Conservation (phyloP, 345 rosid species). For the Brassica cretica region DNA sequence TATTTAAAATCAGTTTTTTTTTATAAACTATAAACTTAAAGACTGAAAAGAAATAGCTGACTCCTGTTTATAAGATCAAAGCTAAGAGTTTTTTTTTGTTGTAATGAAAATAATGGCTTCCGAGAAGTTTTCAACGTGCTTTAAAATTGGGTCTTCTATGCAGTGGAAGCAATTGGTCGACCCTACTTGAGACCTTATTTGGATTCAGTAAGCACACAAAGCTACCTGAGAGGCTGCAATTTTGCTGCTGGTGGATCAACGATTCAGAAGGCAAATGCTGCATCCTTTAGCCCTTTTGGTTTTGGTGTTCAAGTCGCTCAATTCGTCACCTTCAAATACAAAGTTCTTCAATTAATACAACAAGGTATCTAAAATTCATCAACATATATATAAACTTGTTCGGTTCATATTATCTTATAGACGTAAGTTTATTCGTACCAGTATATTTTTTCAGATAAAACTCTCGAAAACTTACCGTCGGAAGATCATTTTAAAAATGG, state of each 20-base stretch:
- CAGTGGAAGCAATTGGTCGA: slow-evolving; percentile 36
- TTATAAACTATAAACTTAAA: not conserved
- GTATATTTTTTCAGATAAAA: slow-evolving; percentile 37
- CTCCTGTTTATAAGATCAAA: not conserved
- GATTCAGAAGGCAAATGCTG: slow-evolving; percentile 41
- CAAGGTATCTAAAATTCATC: slow-evolving; percentile 38
- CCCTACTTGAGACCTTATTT: slow-evolving; percentile 47
- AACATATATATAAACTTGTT: not conserved
- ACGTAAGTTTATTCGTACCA: not conserved
- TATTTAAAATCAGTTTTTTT: not conserved
- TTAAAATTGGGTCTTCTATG: not conserved
- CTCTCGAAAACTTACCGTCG: slow-evolving; percentile 43
- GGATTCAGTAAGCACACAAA: slow-evolving; percentile 34
- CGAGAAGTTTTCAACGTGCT: not conserved
- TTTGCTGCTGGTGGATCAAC: slow-evolving; percentile 41
- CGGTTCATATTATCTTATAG: not conserved
- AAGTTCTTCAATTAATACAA: slow-evolving; percentile 40
- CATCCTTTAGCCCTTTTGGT: slow-evolving; percentile 38
- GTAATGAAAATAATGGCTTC: not conserved
- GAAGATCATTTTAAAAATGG: slow-evolving; percentile 45
- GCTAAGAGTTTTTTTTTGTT: not conserved
- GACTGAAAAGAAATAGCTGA: not conserved
- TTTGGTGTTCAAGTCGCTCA: slow-evolving; percentile 47
- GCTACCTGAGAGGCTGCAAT: slow-evolving; percentile 38
- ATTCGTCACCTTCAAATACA: slow-evolving; percentile 47